A percentile compares a stretch with the other conserved stretches of the same genome.
Conservation (phyloP, 768 basidiomycete species). For the Amanita jacksonii region DNA sequence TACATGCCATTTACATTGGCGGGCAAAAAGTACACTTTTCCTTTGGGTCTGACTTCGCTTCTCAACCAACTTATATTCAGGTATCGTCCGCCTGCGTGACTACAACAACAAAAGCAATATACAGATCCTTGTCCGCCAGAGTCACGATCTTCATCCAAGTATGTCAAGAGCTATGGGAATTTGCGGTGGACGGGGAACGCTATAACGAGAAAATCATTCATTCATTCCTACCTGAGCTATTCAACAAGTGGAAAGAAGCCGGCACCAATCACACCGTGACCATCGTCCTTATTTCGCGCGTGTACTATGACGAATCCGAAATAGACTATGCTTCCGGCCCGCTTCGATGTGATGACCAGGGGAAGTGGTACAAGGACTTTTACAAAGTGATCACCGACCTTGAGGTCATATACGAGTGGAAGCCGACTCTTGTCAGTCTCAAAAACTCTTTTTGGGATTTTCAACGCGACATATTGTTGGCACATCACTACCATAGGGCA, state of each 20-base stretch:
- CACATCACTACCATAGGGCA: constrained; percentile 80
- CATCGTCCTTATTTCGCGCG: constrained; percentile 88
- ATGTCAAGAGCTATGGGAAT: constrained; percentile 93
- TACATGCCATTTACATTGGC: constrained; percentile 66
- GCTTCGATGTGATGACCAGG: constrained; percentile 64
- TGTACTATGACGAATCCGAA: constrained; percentile 78
- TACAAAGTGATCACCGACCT: constrained; percentile 93
- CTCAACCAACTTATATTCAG: constrained; percentile 25
- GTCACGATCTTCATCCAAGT: constrained; percentile 95
- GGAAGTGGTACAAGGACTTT: constrained; percentile 87
- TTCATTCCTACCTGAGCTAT: constrained; percentile 87
- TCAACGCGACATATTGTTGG: constrained; percentile 83
- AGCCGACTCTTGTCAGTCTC: constrained; percentile 73
- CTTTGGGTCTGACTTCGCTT: constrained; percentile 2
- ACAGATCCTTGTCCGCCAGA: constrained; percentile 84
- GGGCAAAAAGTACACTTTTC: constrained; percentile 44
- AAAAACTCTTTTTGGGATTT: constrained; percentile 89
- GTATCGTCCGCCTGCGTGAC: constrained; percentile 79
- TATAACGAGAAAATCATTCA: constrained; percentile 98
- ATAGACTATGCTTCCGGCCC: constrained; percentile 78
- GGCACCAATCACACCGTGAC: constrained; percentile 91
- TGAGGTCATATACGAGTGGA: constrained; percentile 84
- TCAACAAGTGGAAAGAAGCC: constrained; percentile 73
- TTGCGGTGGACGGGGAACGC: constrained; percentile 91
- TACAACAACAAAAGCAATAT: constrained; percentile 77